Conservation (phyloP, 73 alveolate genomes). For the Urostyla sp. region DNA sequence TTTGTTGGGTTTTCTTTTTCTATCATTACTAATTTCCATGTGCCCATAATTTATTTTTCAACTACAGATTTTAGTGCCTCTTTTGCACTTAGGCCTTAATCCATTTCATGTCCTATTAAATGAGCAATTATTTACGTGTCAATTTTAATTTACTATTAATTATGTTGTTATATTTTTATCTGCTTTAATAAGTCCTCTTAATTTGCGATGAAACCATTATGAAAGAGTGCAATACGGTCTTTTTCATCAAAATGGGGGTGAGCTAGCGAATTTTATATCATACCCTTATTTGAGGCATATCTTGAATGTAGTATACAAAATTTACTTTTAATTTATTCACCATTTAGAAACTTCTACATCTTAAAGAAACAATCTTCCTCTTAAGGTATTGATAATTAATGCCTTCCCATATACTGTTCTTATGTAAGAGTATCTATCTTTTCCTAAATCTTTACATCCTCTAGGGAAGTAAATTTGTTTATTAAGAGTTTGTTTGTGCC, state of each 20-base stretch:
- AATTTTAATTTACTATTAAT: conserved; percentile 71
- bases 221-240: conserved; percentile 72
- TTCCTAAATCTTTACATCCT: neutral
- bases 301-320: conserved; percentile 15
- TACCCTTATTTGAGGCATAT: conserved; percentile 24
- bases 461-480: conserved; percentile 1
- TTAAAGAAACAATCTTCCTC: conserved; percentile 44
- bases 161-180: conserved; percentile 58
- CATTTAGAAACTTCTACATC: neutral
- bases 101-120: conserved; percentile 69
- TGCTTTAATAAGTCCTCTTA: conserved; percentile 47
- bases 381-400: neutral
- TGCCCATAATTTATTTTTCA: conserved; percentile 63
- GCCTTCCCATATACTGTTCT: neutral
- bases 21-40: conserved; percentile 52
- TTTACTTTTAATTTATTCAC: neutral
- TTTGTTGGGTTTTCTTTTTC: conserved; percentile 34
- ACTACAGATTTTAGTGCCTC: conserved; percentile 76
- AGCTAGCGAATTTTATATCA: conserved; percentile 49
- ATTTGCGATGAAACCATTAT: conserved; percentile 87
- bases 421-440: neutral
- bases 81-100: conserved; percentile 60
- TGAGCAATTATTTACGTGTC: conserved; percentile 86
- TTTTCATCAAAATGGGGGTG: conserved; percentile 87
- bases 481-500: neutral